A percentile compares a stretch with the other conserved stretches of the same genome.
Conservation (phyloP, 2,329 filamentous ascomycete species). For the Cordyceps cateniannulata region DNA sequence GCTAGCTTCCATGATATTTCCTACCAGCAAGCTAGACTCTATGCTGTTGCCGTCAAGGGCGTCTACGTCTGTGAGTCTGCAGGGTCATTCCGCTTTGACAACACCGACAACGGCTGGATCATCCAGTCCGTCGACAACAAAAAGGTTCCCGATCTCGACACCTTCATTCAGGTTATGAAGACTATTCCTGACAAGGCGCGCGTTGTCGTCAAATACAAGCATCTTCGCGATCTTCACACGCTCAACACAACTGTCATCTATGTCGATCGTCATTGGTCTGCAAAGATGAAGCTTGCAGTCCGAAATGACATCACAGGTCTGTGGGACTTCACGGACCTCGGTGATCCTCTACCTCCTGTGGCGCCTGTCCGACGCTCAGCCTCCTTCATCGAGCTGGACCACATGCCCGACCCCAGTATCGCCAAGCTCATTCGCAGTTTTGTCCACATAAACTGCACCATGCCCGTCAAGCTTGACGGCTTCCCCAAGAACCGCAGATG, state of each 20-base stretch:
- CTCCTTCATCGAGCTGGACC: slow-evolving; percentile 86
- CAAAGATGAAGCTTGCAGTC: slow-evolving; percentile 87
- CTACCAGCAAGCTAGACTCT: slow-evolving; percentile 94
- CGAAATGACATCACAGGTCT: slow-evolving; percentile 85
- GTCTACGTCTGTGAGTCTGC: slow-evolving; percentile 91
- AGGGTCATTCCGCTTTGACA: slow-evolving; percentile 92
- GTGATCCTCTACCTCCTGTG: slow-evolving; percentile 69
- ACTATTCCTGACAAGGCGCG: slow-evolving; percentile 74
- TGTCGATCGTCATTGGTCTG: slow-evolving; percentile 91
- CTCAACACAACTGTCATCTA: slow-evolving; percentile 88
- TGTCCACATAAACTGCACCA: slow-evolving; percentile 83
- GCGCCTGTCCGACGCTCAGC: slow-evolving; percentile 69
- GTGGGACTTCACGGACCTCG: slow-evolving; percentile 90
- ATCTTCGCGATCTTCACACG: slow-evolving; percentile 89
- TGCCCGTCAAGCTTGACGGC: slow-evolving; percentile 96
- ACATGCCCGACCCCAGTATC: slow-evolving; percentile 82
- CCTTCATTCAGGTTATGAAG: slow-evolving; percentile 89
- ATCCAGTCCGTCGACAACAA: slow-evolving; percentile 89
- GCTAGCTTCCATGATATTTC: slow-evolving; percentile 94
- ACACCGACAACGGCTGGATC: slow-evolving; percentile 85
- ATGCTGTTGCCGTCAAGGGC: slow-evolving; percentile 85
- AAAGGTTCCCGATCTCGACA: slow-evolving; percentile 77
- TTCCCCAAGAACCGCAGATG: slow-evolving; percentile 92
- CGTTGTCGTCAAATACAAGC: slow-evolving; percentile 92
- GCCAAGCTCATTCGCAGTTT: slow-evolving; percentile 92